Base-by-base conservation (phyloP, 164 flowering plant species). In the Stephania yunnanensis region DNA sequence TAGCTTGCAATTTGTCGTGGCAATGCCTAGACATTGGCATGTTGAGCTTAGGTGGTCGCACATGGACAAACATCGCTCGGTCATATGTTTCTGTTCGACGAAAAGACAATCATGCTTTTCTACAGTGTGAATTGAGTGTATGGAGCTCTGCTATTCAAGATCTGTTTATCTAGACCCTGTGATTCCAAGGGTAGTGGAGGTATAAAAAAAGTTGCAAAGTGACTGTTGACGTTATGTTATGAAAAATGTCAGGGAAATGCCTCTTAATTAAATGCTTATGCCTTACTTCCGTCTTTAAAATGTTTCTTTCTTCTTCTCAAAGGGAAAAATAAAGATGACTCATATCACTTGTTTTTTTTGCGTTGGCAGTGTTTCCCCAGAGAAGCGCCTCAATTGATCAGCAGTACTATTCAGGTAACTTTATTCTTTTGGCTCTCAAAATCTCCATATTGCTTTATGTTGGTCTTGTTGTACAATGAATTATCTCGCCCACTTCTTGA, bases 351-450 rank as follows among this genome's bases (percentile, higher is more conserved):
- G 3, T 72, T 19, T 17, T 19, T 17, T 72, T 19, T n/a, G 48
- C 25, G 45, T 61, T 78, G 86, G 83, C 86, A 95, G 99, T 90
- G 93, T 75, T 95, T 89, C 78, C 97, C 97, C 22, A 29, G 75
- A 55, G 93, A 92, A 68, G 96, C 85, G 53, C 97, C 99, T 53
- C 90, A 89, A 58, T 69, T 93, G 77, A 95, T 95, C 74, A 81
- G 86, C 85, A 82, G 87, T 63, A 85, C 89, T 63, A 84, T 95
- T 70, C 96, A 95, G 90, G 99, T 93, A 82, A 72, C 64, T 64
- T 52, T 63, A 22, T 76, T 76, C 74, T 20, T 58, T 6, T 20
- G 5, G 65, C 22, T 58, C 65, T 58, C 22, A 19, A 58, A 58
- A 13, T 17, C n/a, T 58, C 17, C 1, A 0, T 55, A n/a, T 3